Evolutionary conservation across 2,329 filamentous ascomycete genomes (phyloP).

Genomic region (Huntiella bhutanensis): DNA sequence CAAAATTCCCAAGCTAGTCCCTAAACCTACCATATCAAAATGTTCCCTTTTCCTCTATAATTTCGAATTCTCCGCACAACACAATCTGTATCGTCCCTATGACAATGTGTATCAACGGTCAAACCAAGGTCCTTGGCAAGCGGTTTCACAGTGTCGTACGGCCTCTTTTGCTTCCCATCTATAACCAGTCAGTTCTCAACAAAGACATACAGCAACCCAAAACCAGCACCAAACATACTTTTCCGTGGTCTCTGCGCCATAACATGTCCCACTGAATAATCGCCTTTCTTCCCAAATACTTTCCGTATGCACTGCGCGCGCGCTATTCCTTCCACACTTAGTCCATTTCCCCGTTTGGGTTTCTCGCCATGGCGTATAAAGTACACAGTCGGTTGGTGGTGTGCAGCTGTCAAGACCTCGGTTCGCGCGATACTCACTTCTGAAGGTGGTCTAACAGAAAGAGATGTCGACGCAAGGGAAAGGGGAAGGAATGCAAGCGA

Average conservation of each 20-base stretch:
- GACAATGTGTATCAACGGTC: constrained; percentile 34
- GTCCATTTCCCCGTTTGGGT: constrained; percentile 29
- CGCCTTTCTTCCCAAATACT: constrained; percentile 33
- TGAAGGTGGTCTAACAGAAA: too few species aligned
- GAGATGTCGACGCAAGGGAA: too few species aligned
- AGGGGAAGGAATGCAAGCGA: too few species aligned
- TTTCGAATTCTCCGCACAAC: constrained; percentile 29
- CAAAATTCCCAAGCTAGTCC: neutral
- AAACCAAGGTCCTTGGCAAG: constrained; percentile 36
- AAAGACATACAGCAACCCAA: neutral
- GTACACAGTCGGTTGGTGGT: constrained; percentile 32
- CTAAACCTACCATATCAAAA: constrained; percentile 31
- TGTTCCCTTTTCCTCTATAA: constrained; percentile 32
- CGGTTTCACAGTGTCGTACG: constrained; percentile 37
- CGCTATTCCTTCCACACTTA: constrained; percentile 31
- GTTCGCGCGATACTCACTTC: too few species aligned
- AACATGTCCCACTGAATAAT: constrained; percentile 38
- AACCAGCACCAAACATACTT: constrained; percentile 16
- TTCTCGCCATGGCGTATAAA: constrained; percentile 48
- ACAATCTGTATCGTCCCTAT: constrained; percentile 34
- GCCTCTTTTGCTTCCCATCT: constrained; percentile 33
- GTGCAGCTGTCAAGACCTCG: neutral
- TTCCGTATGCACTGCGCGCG: constrained; percentile 39
- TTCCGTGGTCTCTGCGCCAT: constrained; percentile 35
- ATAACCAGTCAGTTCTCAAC: neutral